These are phyloP conservation scores for Plasmodium malariae DNA, from an alignment of 169 alveolate genomes.

Conservation along the genomic window DNA sequence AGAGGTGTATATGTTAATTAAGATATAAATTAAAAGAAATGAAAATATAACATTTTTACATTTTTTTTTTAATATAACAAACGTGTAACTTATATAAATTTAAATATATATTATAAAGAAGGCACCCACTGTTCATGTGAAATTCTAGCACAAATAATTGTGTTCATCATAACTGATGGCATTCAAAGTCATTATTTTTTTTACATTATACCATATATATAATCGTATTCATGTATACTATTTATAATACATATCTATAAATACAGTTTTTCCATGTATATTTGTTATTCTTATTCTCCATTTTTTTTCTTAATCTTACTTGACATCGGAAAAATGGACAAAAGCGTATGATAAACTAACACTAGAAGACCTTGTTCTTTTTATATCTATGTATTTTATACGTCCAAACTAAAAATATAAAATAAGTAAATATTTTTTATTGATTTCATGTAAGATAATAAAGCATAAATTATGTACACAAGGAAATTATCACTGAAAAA, in stretches of 20 bases:
- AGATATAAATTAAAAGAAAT: not conserved
- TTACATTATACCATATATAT: not conserved
- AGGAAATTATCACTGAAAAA: not conserved
- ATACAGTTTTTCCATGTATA: slow-evolving; percentile 11
- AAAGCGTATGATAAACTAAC: slow-evolving; percentile 83
- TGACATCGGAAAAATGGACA: slow-evolving; percentile 79
- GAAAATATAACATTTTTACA: not conserved
- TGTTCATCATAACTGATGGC: slow-evolving; percentile 8
- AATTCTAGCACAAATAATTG: slow-evolving; percentile 13
- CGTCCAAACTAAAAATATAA: slow-evolving; percentile 82
- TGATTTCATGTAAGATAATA: not conserved
- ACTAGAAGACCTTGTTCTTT: slow-evolving; percentile 76
- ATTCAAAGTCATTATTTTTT: slow-evolving; percentile 23
- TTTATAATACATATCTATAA: slow-evolving; percentile 13
- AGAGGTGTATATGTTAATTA: not conserved
- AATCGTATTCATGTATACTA: not conserved
- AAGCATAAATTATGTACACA: slow-evolving; percentile 12
- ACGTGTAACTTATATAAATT: not conserved
- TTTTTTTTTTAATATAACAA: not conserved
- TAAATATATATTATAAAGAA: not conserved
- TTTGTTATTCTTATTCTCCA: slow-evolving; percentile 11
- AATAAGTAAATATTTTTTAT: not conserved
- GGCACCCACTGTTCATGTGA: slow-evolving; percentile 23
- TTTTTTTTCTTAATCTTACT: slow-evolving; percentile 68
- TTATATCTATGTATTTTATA: slow-evolving; percentile 85